phyloP scores from a whole-genome alignment of 192 early-diverging fungal genomes.

The Gamsiella multidivaricata region DNA sequence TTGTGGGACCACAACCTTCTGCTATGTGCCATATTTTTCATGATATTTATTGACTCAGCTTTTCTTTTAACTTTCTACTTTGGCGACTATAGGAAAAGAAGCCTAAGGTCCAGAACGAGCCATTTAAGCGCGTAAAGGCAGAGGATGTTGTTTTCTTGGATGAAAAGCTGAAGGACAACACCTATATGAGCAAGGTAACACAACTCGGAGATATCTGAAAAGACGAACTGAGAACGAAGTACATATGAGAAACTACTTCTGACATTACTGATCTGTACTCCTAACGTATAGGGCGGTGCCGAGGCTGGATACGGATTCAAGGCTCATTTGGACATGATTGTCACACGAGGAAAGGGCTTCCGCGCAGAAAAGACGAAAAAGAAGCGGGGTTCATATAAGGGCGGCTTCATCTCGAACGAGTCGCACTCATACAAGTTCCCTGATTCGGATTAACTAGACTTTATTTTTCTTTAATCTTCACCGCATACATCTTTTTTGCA shows the following conservation, averaged over 20 bases:
- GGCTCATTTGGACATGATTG: conserved; percentile 92
- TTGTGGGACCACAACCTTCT: conserved; percentile 13
- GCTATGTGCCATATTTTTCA: background rate
- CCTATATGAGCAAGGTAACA: conserved; percentile 71
- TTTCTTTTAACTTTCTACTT: background rate
- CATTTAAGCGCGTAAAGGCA: conserved; percentile 86
- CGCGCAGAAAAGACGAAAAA: conserved; percentile 98
- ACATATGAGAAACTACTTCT: background rate
- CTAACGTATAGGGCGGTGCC: conserved; percentile 62
- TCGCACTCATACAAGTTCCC: conserved; percentile 93
- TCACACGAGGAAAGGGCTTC: conserved; percentile 91
- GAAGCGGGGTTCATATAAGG: conserved; percentile 94
- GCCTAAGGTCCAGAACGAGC: conserved; percentile 58
- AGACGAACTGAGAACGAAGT: background rate
- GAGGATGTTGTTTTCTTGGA: conserved; percentile 85
- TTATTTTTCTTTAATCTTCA: background rate
- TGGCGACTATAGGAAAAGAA: conserved; percentile 13
- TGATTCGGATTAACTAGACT: conserved; percentile 15
- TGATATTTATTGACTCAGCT: conserved; percentile 5
- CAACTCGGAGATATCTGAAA: background rate
- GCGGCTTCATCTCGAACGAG: conserved; percentile 86
- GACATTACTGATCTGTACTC: background rate
- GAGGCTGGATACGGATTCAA: conserved; percentile 89
- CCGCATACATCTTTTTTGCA: too few relatives aligned
- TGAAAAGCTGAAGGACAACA: conserved; percentile 88